These are phyloP conservation scores for Hypoxylon fragiforme DNA, from an alignment of 495 filamentous ascomycete genomes.

Conservation along the genomic window DNA sequence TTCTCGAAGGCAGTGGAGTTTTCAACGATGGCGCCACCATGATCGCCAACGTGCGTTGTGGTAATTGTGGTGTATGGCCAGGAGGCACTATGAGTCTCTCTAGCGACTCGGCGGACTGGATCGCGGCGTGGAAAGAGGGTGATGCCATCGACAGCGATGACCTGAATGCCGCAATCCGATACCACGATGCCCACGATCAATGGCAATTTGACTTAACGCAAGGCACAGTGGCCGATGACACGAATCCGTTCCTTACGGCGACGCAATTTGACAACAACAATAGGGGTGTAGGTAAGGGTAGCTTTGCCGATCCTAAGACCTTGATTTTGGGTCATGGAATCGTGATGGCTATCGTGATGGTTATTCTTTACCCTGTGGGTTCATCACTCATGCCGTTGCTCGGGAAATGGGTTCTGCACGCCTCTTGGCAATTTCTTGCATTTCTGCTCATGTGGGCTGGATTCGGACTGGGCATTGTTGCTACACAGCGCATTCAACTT, in stretches of 20 bases:
- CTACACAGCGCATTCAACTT: conserved; percentile 40
- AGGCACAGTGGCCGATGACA: conserved; percentile 56
- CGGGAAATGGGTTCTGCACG: conserved; percentile 59
- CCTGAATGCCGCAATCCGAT: conserved; percentile 49
- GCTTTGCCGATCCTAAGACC: conserved; percentile 17
- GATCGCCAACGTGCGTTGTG: conserved; percentile 63
- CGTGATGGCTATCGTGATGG: conserved; percentile 61
- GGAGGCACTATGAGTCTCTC: conserved; percentile 61
- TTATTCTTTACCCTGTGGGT: conserved; percentile 59
- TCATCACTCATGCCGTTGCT: conserved; percentile 59
- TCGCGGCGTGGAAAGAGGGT: conserved; percentile 67
- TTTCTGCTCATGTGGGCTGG: conserved; percentile 61
- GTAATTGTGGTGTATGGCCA: conserved; percentile 53
- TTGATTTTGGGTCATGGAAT: conserved; percentile 51
- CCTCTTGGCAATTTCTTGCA: conserved; percentile 58
- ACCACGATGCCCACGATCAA: conserved; percentile 60
- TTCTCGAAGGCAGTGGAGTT: conserved; percentile 66
- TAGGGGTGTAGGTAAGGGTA: conserved; percentile 21
- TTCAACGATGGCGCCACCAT: conserved; percentile 52
- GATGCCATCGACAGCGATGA: conserved; percentile 58
- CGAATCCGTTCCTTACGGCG: conserved; percentile 61
- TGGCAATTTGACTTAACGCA: conserved; percentile 61
- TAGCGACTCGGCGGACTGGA: conserved; percentile 58
- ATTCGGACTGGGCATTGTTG: conserved; percentile 62
- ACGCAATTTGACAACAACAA: conserved; percentile 30